Evolutionary conservation across 1,139 yeast species (phyloP).

Genomic region (Kazachstania sp.): DNA sequence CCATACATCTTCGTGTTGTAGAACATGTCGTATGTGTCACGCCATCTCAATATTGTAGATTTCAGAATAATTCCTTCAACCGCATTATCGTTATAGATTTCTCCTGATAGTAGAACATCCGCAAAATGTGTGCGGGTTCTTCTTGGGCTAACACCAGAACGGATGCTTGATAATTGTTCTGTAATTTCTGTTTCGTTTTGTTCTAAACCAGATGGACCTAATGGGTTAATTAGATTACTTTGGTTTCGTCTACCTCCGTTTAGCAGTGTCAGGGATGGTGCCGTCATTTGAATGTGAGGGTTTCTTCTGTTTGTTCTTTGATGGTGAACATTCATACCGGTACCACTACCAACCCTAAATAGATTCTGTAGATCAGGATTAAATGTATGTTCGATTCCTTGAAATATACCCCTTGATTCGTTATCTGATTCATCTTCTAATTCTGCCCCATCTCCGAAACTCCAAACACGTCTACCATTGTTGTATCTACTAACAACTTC

Average conservation of each 20-base stretch:
- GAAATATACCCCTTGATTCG: slow-evolving; percentile 27
- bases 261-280: slow-evolving; percentile 25
- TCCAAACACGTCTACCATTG: slow-evolving; percentile 24
- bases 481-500: slow-evolving; percentile 12
- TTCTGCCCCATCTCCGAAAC: slow-evolving; percentile 26
- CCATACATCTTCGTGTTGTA: slow-evolving; percentile 39
- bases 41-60: slow-evolving; percentile 66
- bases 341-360: slow-evolving; percentile 24
- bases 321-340: slow-evolving; percentile 13
- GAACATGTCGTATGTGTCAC: slow-evolving; percentile 46
- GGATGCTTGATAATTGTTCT: slow-evolving; percentile 21
- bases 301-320: slow-evolving; percentile 17
- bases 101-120: slow-evolving; percentile 26
- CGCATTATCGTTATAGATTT: slow-evolving; percentile 25
- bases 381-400: slow-evolving; percentile 30
- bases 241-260: slow-evolving; percentile 24
- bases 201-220: slow-evolving; percentile 30
- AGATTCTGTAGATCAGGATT: slow-evolving; percentile 23
- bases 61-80: slow-evolving; percentile 36
- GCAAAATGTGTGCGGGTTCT: slow-evolving; percentile 23
- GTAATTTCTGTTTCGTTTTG: slow-evolving; percentile 29
- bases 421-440: slow-evolving; percentile 28
- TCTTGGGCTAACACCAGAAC: slow-evolving; percentile 23
- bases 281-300: slow-evolving; percentile 17
- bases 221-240: slow-evolving; percentile 27